Conservation (phyloP, 352 stramenopile genomes). For the Pythium myriotylum region DNA sequence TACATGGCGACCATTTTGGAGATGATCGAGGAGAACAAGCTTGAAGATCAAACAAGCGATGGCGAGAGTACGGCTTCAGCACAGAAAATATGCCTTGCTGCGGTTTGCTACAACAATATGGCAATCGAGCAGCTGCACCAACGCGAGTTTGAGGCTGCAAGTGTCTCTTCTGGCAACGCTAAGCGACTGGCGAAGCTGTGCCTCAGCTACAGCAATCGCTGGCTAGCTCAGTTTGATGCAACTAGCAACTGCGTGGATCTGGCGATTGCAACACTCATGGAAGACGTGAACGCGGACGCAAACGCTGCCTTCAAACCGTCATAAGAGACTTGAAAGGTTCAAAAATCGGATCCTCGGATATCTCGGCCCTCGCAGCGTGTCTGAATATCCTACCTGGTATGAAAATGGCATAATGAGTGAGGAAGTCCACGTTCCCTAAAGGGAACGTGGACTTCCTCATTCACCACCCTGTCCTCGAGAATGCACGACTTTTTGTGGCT, state of each 20-base stretch:
- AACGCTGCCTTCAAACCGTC: slow-evolving; percentile 15
- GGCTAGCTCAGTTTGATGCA: slow-evolving; percentile 86
- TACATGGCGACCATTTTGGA: slow-evolving; percentile 84
- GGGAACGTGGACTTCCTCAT: no score
- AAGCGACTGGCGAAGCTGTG: slow-evolving; percentile 88
- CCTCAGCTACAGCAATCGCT: slow-evolving; percentile 92
- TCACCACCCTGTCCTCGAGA: no score
- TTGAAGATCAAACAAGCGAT: slow-evolving; percentile 53
- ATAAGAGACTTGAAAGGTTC: no score
- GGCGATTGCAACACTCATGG: slow-evolving; percentile 72
- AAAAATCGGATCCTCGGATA: no score
- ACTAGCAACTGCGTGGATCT: slow-evolving; percentile 79
- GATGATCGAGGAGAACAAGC: slow-evolving; percentile 89
- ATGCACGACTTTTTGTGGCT: no score
- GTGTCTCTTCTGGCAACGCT: slow-evolving; percentile 80
- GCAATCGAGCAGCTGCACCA: slow-evolving; percentile 90
- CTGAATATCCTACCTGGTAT: no score
- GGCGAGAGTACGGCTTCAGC: slow-evolving; percentile 46
- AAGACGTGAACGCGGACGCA: slow-evolving; percentile 44
- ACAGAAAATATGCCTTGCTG: slow-evolving; percentile 90
- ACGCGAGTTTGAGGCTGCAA: slow-evolving; percentile 80
- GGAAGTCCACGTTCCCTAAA: no score
- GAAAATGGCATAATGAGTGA: no score
- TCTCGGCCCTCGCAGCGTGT: no score
- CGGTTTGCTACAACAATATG: slow-evolving; percentile 93